Conservation (phyloP, 345 rosid genomes). For the Camelina neglecta region DNA sequence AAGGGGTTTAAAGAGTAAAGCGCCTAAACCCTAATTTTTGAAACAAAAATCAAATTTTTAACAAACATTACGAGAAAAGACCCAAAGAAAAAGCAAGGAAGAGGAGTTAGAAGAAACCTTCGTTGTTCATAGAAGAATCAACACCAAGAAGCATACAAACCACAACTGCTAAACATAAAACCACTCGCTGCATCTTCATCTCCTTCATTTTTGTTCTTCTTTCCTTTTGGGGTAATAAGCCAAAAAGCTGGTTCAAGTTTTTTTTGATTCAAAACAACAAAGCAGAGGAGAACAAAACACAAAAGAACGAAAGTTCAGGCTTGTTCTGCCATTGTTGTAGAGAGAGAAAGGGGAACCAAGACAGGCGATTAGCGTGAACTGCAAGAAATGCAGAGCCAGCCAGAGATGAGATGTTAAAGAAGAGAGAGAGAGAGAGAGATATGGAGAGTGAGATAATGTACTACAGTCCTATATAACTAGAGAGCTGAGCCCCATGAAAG, state of each 20-base stretch:
- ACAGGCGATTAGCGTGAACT: slow-evolving; percentile 88
- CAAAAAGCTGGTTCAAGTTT: background rate
- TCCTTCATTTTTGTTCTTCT: slow-evolving; percentile 14
- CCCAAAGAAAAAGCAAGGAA: no score
- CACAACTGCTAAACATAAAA: slow-evolving; percentile 32
- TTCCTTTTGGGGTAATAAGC: slow-evolving; percentile 30
- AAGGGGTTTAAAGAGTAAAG: background rate
- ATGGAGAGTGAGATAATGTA: slow-evolving; percentile 30
- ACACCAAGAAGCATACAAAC: slow-evolving; percentile 43
- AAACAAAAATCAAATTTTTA: background rate
- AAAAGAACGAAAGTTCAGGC: slow-evolving; percentile 25
- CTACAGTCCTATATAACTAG: slow-evolving; percentile 38
- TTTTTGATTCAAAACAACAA: slow-evolving; percentile 4
- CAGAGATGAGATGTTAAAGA: slow-evolving; percentile 50
- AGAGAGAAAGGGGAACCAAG: slow-evolving; percentile 31
- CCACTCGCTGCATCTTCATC: slow-evolving; percentile 42
- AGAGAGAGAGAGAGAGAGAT: slow-evolving; percentile 31
- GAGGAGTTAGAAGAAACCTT: slow-evolving; percentile 50
- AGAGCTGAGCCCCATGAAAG: slow-evolving; percentile 37
- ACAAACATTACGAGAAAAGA: background rate
- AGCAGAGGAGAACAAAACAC: slow-evolving; percentile 19
- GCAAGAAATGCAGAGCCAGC: slow-evolving; percentile 57
- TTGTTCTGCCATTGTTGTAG: slow-evolving; percentile 29
- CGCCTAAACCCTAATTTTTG: background rate
- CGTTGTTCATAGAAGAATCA: slow-evolving; percentile 55